Base-by-base conservation (phyloP, 495 filamentous ascomycete species). In the Aspergillus asperescens region DNA sequence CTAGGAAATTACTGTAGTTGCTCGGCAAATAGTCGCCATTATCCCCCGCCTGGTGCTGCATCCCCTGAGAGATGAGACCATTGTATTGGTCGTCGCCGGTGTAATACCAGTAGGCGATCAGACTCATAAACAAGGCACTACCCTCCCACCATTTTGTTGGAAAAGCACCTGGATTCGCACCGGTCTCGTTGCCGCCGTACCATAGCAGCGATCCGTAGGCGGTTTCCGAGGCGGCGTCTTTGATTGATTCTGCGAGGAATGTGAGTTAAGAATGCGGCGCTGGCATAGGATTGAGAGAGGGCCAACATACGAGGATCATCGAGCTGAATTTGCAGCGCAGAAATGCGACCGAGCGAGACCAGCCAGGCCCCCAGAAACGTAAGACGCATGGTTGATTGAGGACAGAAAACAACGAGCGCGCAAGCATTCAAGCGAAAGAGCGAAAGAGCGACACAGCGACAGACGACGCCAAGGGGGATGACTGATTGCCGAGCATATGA, bases 61-160 rank as follows among this genome's bases (percentile, higher is more conserved):
- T 63, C 4, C 69, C 79, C 63, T 78, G 66, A n/a, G 61, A 69
- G 7, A 73, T 68, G 43, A 74, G 71, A 1, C 64, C 63, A 50
- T 80, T 79, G 64, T 79, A 82, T n/a, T 66, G 72, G 7, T 55
- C 54, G 57, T 83, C 80, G 43, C 74, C 77, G 6, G 77, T 82
- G 62, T 75, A 84, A 40, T 78, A 72, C 71, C 72, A 79, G 65
- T 79, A 82, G 40, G 77, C 68, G 5, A 80, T 62, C 34, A 81
- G 57, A 8, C 70, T 62, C 27, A 74, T 63, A 43, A 77, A 80
- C 39, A 81, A 77, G 41, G 85, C 84, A 13, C 83, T 80, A n/a
- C 75, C 84, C 67, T 91, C 85, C 88, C 88, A 92, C 88, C 88
- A 89, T 29, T 78, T 80, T 23, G 61, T 62, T 42, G 72, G 73